phyloP scores from a whole-genome alignment of 1,139 yeast species.

The Arxiozyma telluris region DNA sequence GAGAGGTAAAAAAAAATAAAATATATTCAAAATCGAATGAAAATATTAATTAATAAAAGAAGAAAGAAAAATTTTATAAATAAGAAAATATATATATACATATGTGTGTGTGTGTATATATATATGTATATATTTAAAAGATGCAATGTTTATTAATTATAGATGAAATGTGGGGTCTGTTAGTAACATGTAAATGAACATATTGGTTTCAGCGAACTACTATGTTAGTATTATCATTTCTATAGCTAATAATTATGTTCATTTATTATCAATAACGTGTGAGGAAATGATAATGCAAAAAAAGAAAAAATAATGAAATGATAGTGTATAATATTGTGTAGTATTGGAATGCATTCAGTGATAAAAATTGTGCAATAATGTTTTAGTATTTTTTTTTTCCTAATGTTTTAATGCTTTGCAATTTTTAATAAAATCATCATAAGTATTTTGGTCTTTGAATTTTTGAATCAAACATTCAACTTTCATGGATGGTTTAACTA shows the following conservation, averaged over 20 bases:
- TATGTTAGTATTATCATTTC: neutral
- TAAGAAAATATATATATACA: neutral
- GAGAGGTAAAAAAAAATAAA: conserved; percentile 18
- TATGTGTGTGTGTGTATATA: no score
- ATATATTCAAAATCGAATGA: neutral
- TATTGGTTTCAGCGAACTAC: neutral
- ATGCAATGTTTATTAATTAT: neutral
- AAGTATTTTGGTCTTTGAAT: conserved; percentile 18
- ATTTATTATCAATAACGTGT: neutral
- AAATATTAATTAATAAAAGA: neutral
- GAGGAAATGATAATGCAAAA: neutral
- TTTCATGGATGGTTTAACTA: conserved; percentile 24
- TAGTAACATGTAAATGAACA: neutral
- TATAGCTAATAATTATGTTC: neutral
- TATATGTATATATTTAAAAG: no score
- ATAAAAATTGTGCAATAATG: no score
- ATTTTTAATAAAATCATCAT: conserved; percentile 14
- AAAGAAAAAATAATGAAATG: neutral
- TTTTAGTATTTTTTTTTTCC: neutral
- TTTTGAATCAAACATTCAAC: conserved; percentile 24
- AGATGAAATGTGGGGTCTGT: neutral
- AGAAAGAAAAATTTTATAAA: no score
- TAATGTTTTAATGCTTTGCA: conserved; percentile 5
- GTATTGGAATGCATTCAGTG: no score
- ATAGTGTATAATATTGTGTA: neutral